A percentile compares a stretch with the other conserved stretches of the same genome.
phyloP scores from a whole-genome alignment of 305 asterid genomes.

The Solanum aculeatissimum region DNA sequence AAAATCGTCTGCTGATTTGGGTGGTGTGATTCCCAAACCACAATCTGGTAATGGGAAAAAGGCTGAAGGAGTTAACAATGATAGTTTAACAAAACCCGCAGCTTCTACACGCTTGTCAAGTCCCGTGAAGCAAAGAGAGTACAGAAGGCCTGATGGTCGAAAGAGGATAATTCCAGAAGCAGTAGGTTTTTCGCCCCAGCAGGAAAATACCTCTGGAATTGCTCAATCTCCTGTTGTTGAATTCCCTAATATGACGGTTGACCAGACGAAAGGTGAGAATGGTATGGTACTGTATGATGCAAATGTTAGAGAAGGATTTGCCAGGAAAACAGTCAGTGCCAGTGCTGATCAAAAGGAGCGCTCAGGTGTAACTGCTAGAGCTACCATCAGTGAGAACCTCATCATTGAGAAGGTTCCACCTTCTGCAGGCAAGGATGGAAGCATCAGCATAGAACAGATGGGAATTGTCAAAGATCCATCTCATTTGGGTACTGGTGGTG shows the following conservation, averaged over 20 bases:
- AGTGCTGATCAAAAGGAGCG: slow-evolving; percentile 46
- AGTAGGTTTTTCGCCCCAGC: slow-evolving; percentile 64
- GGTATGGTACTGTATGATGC: slow-evolving; percentile 25
- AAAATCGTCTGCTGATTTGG: slow-evolving; percentile 35
- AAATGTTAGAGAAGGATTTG: slow-evolving; percentile 35
- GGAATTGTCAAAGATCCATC: slow-evolving; percentile 23
- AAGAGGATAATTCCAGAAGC: slow-evolving; percentile 99
- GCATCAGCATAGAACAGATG: slow-evolving; percentile 43
- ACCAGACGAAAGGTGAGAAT: slow-evolving; percentile 27
- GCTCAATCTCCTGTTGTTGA: slow-evolving; percentile 37
- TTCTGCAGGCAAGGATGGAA: slow-evolving; percentile 44
- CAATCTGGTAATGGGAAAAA: slow-evolving; percentile 41
- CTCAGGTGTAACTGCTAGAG: slow-evolving; percentile 65
- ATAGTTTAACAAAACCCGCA: slow-evolving; percentile 36
- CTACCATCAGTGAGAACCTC: slow-evolving; percentile 70
- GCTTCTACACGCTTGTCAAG: slow-evolving; percentile 47
- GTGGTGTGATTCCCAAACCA: slow-evolving; percentile 19
- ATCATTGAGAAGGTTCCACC: slow-evolving; percentile 71
- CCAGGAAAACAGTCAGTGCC: slow-evolving; percentile 35
- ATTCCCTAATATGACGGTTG: slow-evolving; percentile 33
- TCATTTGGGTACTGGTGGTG: slow-evolving; percentile 23
- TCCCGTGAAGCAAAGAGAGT: slow-evolving; percentile 90
- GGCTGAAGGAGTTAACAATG: slow-evolving; percentile 30
- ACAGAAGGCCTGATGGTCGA: slow-evolving; percentile 95
- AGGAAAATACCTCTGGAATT: slow-evolving; percentile 31